These are phyloP conservation scores for Mitragyna speciosa DNA, from an alignment of 257 asterid genomes.

Conservation along the genomic window DNA sequence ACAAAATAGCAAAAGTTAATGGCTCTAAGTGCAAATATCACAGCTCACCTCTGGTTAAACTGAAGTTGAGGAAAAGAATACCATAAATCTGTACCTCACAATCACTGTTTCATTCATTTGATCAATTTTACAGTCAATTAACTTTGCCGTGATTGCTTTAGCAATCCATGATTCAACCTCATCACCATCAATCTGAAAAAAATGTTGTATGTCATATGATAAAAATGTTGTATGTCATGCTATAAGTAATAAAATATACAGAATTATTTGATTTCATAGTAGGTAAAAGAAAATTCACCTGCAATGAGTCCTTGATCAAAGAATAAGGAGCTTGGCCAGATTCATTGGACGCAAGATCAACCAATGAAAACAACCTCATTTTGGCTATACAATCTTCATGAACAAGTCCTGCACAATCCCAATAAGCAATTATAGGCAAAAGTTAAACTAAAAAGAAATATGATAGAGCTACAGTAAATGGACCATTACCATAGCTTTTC, in stretches of 20 bases:
- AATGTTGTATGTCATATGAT: too few relatives aligned
- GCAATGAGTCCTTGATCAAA: constrained; percentile 69
- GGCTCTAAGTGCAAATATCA: not conserved
- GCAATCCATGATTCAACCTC: constrained; percentile 91
- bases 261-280: constrained; percentile 10
- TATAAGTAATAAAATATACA: not conserved
- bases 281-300: constrained; percentile 37
- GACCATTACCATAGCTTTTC: constrained; percentile 52
- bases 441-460: not conserved
- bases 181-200: constrained; percentile 76
- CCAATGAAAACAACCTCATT: constrained; percentile 84
- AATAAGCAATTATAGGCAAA: constrained; percentile 21
- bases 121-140: constrained; percentile 85
- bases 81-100: constrained; percentile 54
- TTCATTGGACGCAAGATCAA: constrained; percentile 66
- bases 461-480: not conserved
- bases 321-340: constrained; percentile 76
- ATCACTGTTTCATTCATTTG: constrained; percentile 77
- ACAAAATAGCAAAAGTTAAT: constrained; percentile 13
- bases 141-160: constrained; percentile 82
- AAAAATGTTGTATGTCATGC: not conserved
- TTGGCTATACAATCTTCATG: constrained; percentile 84
- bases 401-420: constrained; percentile 59
- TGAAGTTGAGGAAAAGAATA: not conserved
- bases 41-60: not conserved